phyloP scores from a whole-genome alignment of 2,329 filamentous ascomycete genomes.

The Fusarium mexicanum region DNA sequence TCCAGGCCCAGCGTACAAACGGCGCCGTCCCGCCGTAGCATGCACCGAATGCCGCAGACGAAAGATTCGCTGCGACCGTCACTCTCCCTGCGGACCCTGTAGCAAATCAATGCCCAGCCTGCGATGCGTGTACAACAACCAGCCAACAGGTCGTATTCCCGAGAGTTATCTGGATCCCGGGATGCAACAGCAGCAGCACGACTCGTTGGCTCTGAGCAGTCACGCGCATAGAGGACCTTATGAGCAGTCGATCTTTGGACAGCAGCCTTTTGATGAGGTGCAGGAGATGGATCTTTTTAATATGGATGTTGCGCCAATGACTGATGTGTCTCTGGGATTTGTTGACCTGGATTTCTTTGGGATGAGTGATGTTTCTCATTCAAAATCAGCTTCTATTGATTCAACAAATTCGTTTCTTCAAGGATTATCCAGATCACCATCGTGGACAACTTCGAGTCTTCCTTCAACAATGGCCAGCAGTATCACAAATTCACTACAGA shows the following conservation, averaged over 20 bases:
- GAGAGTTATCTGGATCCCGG: background rate
- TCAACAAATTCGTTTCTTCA: background rate
- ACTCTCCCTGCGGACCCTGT: constrained; percentile 3
- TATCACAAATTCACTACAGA: background rate
- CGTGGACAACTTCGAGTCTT: background rate
- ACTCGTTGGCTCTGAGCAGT: background rate
- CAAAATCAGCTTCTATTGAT: background rate
- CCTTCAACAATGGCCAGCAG: background rate
- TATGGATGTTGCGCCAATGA: background rate
- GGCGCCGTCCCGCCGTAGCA: background rate
- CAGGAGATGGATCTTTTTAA: background rate
- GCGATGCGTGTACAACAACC: constrained; percentile 4
- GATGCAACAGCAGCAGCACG: background rate
- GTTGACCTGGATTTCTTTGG: background rate
- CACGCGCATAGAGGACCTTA: background rate
- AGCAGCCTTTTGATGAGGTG: background rate
- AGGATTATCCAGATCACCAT: background rate
- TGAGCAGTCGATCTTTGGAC: background rate
- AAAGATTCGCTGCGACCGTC: constrained; percentile 7
- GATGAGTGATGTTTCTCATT: background rate
- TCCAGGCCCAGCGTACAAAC: constrained; percentile 4
- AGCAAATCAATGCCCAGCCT: constrained; percentile 2
- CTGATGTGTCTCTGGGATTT: background rate
- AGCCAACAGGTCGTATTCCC: background rate
- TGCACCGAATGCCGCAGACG: constrained; percentile 2